Evolutionary conservation across 1,284 basidiomycete genomes (phyloP).

Genomic region (Trichosporon ovoides): DNA sequence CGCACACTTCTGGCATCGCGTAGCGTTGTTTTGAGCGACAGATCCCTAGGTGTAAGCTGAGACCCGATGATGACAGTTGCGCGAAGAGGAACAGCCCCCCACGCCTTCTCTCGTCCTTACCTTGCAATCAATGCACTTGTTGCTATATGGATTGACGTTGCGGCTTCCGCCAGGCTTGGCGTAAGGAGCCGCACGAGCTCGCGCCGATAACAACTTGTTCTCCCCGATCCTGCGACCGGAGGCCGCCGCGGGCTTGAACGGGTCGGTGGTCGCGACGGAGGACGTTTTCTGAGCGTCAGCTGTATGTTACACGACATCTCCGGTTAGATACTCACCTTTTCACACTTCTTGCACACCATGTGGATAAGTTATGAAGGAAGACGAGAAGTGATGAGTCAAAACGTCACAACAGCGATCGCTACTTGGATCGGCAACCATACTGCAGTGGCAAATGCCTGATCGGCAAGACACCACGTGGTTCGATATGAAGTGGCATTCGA

Average conservation of each 20-base stretch:
- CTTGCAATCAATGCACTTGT: conserved; percentile 50
- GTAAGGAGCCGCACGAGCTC: conserved; percentile 38
- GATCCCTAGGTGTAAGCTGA: conserved; percentile 26
- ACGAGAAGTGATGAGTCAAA: no score
- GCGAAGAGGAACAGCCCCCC: no score
- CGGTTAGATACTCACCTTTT: conserved; percentile 36
- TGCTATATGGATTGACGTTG: conserved; percentile 41
- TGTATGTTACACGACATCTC: background rate
- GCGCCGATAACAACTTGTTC: conserved; percentile 47
- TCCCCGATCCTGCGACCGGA: conserved; percentile 47
- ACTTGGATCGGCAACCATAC: background rate
- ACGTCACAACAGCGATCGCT: background rate
- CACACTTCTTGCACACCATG: conserved; percentile 52
- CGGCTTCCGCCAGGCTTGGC: conserved; percentile 30
- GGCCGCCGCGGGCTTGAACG: conserved; percentile 32
- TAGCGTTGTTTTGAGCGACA: conserved; percentile 43
- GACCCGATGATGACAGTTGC: background rate
- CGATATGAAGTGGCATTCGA: background rate
- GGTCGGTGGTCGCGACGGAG: conserved; percentile 40
- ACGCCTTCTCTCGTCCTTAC: no score
- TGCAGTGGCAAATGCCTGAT: no score
- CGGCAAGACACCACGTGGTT: no score
- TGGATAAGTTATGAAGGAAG: no score
- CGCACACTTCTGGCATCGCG: conserved; percentile 48
- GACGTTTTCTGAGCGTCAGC: conserved; percentile 43